phyloP scores from a whole-genome alignment of 2,329 filamentous ascomycete genomes.

The Cladosporium sp. region DNA sequence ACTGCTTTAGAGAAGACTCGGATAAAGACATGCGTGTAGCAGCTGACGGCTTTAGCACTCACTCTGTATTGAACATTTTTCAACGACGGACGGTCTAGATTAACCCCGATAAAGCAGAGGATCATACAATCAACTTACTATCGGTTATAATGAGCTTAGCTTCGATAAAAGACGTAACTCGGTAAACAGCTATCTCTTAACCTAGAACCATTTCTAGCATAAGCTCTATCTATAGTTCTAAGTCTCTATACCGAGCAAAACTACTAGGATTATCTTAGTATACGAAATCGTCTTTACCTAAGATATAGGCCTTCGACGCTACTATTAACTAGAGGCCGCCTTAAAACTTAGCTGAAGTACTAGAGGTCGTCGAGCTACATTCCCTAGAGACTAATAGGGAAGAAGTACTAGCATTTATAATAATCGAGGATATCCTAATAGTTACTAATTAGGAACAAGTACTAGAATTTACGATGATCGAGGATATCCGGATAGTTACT shows the following conservation, averaged over 20 bases:
- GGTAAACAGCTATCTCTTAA: not conserved
- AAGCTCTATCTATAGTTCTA: not conserved
- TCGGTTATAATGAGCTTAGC: not conserved
- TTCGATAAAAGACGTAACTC: not conserved
- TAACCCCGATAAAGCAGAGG: no score
- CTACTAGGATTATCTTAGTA: not conserved
- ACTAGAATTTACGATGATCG: not conserved
- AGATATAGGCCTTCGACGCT: not conserved
- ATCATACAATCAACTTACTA: not conserved
- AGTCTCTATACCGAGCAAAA: not conserved
- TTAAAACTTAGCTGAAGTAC: no score
- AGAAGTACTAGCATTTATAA: not conserved
- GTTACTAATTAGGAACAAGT: no score
- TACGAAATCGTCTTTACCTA: not conserved
- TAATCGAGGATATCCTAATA: not conserved
- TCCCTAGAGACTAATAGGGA: not conserved
- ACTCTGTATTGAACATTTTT: not conserved
- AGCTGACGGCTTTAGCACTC: not conserved
- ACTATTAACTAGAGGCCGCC: not conserved
- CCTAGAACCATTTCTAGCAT: not conserved
- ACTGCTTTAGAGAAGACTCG: not conserved
- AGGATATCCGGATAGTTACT: not conserved
- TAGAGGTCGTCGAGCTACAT: no score
- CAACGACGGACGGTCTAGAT: no score
- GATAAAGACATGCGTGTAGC: not conserved